These are phyloP conservation scores for Coemansia interrupta DNA, from an alignment of 192 early-diverging fungal genomes.

Conservation along the genomic window DNA sequence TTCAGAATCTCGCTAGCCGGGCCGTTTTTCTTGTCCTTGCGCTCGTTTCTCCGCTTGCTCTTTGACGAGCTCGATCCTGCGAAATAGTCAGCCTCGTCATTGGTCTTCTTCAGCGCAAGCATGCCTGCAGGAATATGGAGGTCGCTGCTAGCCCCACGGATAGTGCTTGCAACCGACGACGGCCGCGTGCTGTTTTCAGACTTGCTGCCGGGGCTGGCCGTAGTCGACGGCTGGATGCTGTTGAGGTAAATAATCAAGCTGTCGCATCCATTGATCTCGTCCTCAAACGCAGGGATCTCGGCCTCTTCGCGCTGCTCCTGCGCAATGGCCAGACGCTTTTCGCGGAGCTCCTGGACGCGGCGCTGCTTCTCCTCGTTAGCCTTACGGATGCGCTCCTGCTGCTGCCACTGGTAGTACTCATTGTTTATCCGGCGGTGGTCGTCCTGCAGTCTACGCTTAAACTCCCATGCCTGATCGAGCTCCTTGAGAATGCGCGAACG, in stretches of 20 bases:
- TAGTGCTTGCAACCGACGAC: conserved; percentile 41
- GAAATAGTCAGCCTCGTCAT: conserved; percentile 75
- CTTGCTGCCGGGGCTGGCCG: conserved; percentile 20
- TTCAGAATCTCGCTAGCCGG: conserved; percentile 57
- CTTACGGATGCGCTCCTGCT: conserved; percentile 61
- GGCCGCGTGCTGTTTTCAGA: conserved; percentile 33
- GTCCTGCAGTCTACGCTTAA: conserved; percentile 64
- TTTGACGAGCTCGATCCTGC: conserved; percentile 56
- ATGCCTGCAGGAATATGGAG: conserved; percentile 71
- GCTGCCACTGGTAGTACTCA: conserved; percentile 69
- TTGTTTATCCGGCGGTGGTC: conserved; percentile 71
- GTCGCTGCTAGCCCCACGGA: conserved; percentile 59
- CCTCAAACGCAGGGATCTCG: conserved; percentile 78
- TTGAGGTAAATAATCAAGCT: conserved; percentile 73
- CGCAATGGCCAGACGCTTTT: conserved; percentile 65
- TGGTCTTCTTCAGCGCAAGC: conserved; percentile 71
- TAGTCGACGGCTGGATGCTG: conserved; percentile 22
- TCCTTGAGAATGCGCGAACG: conserved; percentile 66
- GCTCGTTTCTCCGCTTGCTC: conserved; percentile 62
- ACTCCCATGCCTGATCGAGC: conserved; percentile 66
- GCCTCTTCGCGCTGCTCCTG: conserved; percentile 81
- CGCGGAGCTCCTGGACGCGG: conserved; percentile 63
- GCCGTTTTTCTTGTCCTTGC: conserved; percentile 53
- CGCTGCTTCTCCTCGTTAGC: conserved; percentile 63
- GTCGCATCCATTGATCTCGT: conserved; percentile 82